Evolutionary conservation across 2,329 filamentous ascomycete genomes (phyloP), one percentile per base, ranked within the genome.

Genomic region (Beauveria brongniartii): DNA sequence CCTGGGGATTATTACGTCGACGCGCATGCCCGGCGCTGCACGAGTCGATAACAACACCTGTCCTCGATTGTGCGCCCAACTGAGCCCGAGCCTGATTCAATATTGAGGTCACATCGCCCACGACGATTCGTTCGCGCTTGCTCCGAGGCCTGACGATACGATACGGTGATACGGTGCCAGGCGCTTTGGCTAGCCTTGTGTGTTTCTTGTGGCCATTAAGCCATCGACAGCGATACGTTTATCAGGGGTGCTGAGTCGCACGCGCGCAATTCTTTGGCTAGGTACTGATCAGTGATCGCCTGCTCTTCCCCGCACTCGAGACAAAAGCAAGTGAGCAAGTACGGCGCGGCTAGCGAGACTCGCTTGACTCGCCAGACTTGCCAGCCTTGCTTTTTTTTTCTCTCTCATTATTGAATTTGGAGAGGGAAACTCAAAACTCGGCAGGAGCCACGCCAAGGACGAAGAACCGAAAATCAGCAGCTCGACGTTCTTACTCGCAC

Each of bases 1-100:
- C 28, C 44, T 46, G n/a, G 41, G 41, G 34, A 22, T 10, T 46
- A 55, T 55, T 56, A 56, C 54, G 54, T 56, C 54, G 54, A 56
- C 54, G 34, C 54, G 53, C 53, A 55, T 55, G 44, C 5, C 8
- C 3, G 53, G 24, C 7, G 18, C 53, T 44, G 53, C 53, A 55
- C 53, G 53, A 26, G 53, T 41, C 34, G 34, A 41, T 8, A 28
- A 30, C 10, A 44, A 34, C 18, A 55, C 18, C 53, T 8, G 24
- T 20, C 40, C 44, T 26, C 26, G 28, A 30, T 18, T 43, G 41
- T n/a, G 40, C 41, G 53, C 53, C 40, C 53, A 55, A 55, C 40
- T 8, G 10, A 50, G 24, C 48, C 28, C 20, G 54, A 55, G 53
- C 54, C 54, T 22, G 54, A 47, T 43, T 56, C 54, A 47, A 52